These are phyloP conservation scores for Hymenoscyphus infarciens DNA, from an alignment of 2,329 filamentous ascomycete genomes.

Conservation along the genomic window DNA sequence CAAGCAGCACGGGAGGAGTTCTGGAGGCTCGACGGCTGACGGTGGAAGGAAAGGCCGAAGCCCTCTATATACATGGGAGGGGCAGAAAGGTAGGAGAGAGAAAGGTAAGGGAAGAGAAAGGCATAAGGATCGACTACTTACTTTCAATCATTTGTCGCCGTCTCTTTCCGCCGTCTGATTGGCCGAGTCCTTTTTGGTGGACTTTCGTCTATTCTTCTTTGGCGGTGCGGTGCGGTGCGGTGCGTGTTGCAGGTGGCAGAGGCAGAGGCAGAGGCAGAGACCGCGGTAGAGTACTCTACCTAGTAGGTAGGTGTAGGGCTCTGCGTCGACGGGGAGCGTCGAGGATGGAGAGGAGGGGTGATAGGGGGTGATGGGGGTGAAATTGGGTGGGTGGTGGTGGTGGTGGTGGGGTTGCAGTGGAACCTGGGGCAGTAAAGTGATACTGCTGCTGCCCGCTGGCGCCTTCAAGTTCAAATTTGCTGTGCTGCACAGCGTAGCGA, in stretches of 20 bases:
- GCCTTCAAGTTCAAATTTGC: no score
- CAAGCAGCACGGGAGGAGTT: not conserved
- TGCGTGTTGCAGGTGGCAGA: not conserved
- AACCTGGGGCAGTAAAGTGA: no score
- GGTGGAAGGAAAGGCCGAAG: slow-evolving; percentile 7
- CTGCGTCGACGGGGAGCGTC: no score
- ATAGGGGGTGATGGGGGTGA: no score
- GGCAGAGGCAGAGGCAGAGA: no score
- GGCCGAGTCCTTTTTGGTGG: slow-evolving; percentile 4
- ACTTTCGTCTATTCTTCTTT: slow-evolving; percentile 9
- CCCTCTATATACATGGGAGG: slow-evolving; percentile 12
- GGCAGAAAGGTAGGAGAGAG: not conserved
- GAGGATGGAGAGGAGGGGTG: no score
- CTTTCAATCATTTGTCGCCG: slow-evolving; percentile 33
- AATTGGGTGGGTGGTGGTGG: no score
- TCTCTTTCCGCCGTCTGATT: slow-evolving; percentile 15
- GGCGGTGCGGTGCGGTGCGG: not conserved
- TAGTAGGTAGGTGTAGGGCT: no score
- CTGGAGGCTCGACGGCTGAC: not conserved
- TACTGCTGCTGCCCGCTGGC: no score
- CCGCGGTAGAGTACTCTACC: no score
- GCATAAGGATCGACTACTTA: slow-evolving; percentile 22
- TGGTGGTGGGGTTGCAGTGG: no score
- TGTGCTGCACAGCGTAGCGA: not conserved
- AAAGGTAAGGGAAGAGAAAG: slow-evolving; percentile 9